phyloP scores from a whole-genome alignment of 306 rosid genomes.

The Potentilla sterilis region DNA sequence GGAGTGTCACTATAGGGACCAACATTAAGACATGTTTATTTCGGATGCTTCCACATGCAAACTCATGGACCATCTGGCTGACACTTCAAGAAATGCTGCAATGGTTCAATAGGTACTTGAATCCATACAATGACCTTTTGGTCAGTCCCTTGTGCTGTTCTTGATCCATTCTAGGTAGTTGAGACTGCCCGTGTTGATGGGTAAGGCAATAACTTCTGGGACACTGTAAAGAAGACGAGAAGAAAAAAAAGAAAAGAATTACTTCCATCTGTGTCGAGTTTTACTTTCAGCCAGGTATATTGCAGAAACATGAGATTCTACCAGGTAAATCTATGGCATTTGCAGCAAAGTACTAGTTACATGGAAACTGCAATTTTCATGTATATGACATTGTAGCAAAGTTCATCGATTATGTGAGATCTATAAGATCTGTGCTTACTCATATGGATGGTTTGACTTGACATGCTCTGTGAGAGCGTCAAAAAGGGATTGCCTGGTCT shows the following conservation, averaged over 20 bases:
- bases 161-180: conserved; percentile 83
- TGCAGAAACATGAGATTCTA: not conserved
- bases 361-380: not conserved
- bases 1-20: not conserved
- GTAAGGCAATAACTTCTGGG: conserved; percentile 92
- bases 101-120: not conserved
- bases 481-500: conserved; percentile 88
- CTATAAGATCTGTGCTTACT: conserved; percentile 47
- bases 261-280: not conserved
- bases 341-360: not conserved
- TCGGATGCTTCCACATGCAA: not conserved
- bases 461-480: conserved; percentile 79
- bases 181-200: conserved; percentile 76
- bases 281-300: conserved; percentile 1
- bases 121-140: not conserved
- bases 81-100: not conserved
- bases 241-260: conserved; percentile 9
- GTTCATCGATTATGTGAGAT: conserved; percentile 8
- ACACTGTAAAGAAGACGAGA: conserved; percentile 48
- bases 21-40: not conserved
- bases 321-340: not conserved
- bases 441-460: conserved; percentile 75
- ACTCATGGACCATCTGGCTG: not conserved
- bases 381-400: not conserved
- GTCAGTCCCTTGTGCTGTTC: conserved; percentile 84